Evolutionary conservation across 768 basidiomycete genomes (phyloP), one percentile per base, ranked within the genome.

Genomic region (Candolleomyces efflorescens): DNA sequence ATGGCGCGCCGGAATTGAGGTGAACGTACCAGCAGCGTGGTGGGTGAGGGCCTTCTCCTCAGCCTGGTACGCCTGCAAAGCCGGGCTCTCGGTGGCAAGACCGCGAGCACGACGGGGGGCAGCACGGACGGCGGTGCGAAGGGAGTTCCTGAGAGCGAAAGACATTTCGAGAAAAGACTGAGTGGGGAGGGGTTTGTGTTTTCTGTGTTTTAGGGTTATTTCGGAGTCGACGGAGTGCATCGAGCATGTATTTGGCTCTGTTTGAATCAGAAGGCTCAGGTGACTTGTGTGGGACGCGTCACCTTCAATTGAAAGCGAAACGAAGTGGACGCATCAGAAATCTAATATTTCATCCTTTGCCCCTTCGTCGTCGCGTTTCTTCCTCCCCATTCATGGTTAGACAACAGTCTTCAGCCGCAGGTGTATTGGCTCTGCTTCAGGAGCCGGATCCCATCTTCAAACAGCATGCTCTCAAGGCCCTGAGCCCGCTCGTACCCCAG

Each of bases 371-470:
- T 65, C 32, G 32, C 32, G 32, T 32, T 32, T 32, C 32, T 5
- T 27, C 32, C 32, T 32, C 32, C 32, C 32, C 32, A 32, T 24
- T 18, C 17, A 88, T 90, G 88, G 86, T 87, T 68, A 86, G 82
- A 65, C 77, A 82, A 50, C 88, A 90, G 66, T 90, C 92, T 37
- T 93, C 86, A 58, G 86, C 89, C 66, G 92, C 89, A 59, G 95
- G 95, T 62, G 89, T 94, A 26, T 86, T 99, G 63, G 92, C 94
- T 24, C 80, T 99, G 36, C 85, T 99, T 15, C 84, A 87, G 41
- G 97, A 99, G 72, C 90, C 89, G 54, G 91, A 95, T 62, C 79
- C 85, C 24, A 75, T 89, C 43, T 88, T 98, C 70, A 92, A 94
- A 68, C 86, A 92, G 65, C 90, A 97, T 79, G 97, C 97, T 22